phyloP scores from a whole-genome alignment of 2,329 filamentous ascomycete genomes.

The Fusarium veterinarium region DNA sequence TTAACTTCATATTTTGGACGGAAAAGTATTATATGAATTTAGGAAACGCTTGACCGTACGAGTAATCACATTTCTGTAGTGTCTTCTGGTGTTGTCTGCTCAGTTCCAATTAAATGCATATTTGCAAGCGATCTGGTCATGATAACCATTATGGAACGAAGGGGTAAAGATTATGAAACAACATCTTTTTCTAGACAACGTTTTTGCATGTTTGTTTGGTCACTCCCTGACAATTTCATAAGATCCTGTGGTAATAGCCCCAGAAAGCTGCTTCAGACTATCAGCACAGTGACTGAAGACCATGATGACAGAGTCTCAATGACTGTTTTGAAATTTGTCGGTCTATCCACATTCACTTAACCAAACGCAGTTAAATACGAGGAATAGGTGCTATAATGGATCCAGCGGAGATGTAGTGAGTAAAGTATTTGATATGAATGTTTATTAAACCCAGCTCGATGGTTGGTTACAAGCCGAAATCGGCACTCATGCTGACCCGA shows the following conservation, averaged over 20 bases:
- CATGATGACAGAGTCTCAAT: not conserved
- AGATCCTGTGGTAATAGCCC: not conserved
- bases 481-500: not conserved
- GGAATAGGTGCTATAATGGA: not conserved
- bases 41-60: not conserved
- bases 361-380: not conserved
- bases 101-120: not conserved
- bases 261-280: not conserved
- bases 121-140: not conserved
- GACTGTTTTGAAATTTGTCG: not conserved
- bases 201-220: not conserved
- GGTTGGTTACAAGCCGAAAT: slow-evolving; percentile 1
- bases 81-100: not conserved
- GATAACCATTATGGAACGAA: not conserved
- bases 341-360: not conserved
- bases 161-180: not conserved
- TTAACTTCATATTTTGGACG: not conserved
- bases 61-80: not conserved
- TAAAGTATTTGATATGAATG: not conserved
- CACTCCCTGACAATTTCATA: no score
- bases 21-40: not conserved
- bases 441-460: not conserved
- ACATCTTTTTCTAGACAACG: no score
- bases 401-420: not conserved
- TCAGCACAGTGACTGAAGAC: not conserved